phyloP scores from a whole-genome alignment of 768 basidiomycete species.

The Hemileccinum impolitum region DNA sequence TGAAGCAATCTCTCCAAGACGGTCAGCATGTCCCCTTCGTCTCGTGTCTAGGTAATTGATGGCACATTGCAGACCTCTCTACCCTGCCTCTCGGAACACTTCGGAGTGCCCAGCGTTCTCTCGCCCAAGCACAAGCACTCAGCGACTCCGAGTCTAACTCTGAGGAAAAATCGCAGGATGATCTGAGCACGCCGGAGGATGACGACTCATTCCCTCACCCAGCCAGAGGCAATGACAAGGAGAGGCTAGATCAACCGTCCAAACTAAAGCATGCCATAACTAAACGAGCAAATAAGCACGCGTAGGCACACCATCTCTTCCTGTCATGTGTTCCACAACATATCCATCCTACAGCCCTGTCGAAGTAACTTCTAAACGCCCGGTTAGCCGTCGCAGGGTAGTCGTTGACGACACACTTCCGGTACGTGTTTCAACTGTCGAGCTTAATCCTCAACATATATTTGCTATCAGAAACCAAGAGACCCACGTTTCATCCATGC shows the following conservation, averaged over 20 bases:
- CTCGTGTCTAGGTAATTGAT: constrained; percentile 5
- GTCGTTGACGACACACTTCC: constrained; percentile 65
- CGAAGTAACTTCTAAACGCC: constrained; percentile 81
- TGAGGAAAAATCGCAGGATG: constrained; percentile 18
- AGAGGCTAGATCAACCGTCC: constrained; percentile 40
- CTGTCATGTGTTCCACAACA: constrained; percentile 1
- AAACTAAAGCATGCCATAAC: constrained; percentile 44
- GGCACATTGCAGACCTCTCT: constrained; percentile 45
- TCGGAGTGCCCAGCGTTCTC: constrained; percentile 57
- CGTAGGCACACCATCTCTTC: constrained; percentile 51
- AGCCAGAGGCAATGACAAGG: constrained; percentile 31
- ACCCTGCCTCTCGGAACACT: constrained; percentile 61
- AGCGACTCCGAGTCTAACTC: constrained; percentile 39
- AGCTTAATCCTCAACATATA: constrained; percentile 1
- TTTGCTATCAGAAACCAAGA: constrained; percentile 55
- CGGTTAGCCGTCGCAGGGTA: constrained; percentile 67
- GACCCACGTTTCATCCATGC: constrained; percentile 85
- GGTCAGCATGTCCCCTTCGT: constrained; percentile 12
- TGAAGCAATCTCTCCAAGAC: constrained; percentile 28
- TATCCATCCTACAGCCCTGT: constrained; percentile 51
- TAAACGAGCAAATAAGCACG: constrained; percentile 78
- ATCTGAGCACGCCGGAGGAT: constrained; percentile 4
- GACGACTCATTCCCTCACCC: constrained; percentile 6
- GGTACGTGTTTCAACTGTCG: constrained; percentile 39
- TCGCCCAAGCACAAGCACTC: constrained; percentile 41